phyloP scores from a whole-genome alignment of 2,329 filamentous ascomycete species.

The Rutstroemia sydowiana region DNA sequence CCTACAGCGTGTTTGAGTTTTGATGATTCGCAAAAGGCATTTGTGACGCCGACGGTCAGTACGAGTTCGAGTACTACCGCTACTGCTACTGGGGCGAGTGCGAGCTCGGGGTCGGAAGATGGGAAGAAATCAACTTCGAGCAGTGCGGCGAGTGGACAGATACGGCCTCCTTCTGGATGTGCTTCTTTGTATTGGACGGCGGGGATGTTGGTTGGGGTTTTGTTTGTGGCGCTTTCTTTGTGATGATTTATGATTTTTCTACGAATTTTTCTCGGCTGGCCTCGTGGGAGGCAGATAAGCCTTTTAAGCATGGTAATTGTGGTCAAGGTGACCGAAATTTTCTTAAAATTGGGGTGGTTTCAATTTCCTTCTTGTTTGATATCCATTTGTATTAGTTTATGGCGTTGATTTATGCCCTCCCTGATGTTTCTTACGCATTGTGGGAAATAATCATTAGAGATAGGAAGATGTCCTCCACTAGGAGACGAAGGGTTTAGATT shows the following conservation, averaged over 20 bases:
- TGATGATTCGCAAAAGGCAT: not conserved
- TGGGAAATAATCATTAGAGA: no score
- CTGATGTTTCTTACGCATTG: no score
- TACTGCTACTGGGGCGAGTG: not conserved
- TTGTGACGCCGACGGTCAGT: not conserved
- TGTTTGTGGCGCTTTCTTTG: not conserved
- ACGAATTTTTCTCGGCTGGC: no score
- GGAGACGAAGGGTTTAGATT: no score
- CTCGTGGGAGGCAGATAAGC: no score
- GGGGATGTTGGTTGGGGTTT: not conserved
- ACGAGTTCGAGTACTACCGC: not conserved
- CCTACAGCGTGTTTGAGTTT: constrained; percentile 5
- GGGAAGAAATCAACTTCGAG: not conserved
- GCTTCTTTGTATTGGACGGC: not conserved
- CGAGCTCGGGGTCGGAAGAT: not conserved
- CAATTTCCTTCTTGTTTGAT: no score
- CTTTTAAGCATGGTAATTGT: no score
- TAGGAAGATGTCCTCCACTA: no score
- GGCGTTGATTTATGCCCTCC: no score
- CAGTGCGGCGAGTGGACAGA: not conserved
- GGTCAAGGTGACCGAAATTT: no score
- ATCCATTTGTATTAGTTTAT: no score
- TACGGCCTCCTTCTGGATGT: not conserved
- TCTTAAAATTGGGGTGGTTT: no score
- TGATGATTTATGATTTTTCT: not conserved